Evolutionary conservation across 768 basidiomycete species (phyloP), one percentile per base, ranked within the genome.

Genomic region (Boletus speciosus): DNA sequence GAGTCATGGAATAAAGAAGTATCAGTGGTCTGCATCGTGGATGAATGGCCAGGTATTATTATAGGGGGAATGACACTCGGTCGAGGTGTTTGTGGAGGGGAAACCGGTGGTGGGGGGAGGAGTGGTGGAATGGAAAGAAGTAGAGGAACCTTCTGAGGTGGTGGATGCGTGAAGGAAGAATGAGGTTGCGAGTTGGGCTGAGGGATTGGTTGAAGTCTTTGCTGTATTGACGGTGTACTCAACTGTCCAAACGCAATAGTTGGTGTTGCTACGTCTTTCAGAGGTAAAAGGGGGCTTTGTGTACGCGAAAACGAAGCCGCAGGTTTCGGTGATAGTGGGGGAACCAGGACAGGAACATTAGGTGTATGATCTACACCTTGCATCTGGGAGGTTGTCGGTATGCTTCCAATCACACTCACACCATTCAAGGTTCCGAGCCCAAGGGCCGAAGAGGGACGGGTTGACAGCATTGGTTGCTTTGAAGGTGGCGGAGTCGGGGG

Each of bases 401-500:
- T 12, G 34, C 27, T 43, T 38, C 37, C 44, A 32, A 23, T 29
- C 40, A 47, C 45, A 48, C 23, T 51, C 32, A 31, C 32, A 15
- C 38, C 39, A 40, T 48, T 25, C 19, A 29, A 31, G 21, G 42
- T 27, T 44, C 52, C 60, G 23, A 49, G 19, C 2, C 39, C 55
- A 35, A 51, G n/a, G 9, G 51, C 41, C 5, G 52, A 52, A 29
- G 65, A 35, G 37, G 56, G 50, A 37, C 46, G 59, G 39, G 37
- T 47, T 12, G 64, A 58, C 51, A 51, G 50, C 19, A 55, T 59
- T 37, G 74, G 63, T 54, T 69, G 63, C 19, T 58, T 64, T 27
- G 62, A 58, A 25, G 70, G 73, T 7, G 73, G 74, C n/a, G 72
- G 67, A 41, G 76, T 71, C 8, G 76, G 80, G 11, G 80, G 76